phyloP scores from a whole-genome alignment of 2,329 filamentous ascomycete species.

The Diaporthe australafricana region DNA sequence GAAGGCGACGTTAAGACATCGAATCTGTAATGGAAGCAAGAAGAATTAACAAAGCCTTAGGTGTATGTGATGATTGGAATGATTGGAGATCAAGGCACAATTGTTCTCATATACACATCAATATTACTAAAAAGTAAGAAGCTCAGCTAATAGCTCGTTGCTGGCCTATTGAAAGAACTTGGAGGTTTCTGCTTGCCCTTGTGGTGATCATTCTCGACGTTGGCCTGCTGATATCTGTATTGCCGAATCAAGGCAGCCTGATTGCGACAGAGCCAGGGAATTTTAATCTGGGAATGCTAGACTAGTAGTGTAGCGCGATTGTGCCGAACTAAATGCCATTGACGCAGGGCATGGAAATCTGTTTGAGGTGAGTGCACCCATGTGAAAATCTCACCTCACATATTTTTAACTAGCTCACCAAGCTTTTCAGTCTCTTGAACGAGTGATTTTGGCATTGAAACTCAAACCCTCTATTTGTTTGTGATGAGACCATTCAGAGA shows the following conservation, averaged over 20 bases:
- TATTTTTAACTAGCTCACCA: background rate
- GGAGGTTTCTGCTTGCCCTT: background rate
- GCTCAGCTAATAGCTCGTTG: too few relatives aligned
- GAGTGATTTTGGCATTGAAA: too few relatives aligned
- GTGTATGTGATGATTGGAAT: too few relatives aligned
- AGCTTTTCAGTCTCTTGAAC: background rate
- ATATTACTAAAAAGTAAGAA: too few relatives aligned
- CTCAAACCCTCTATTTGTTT: too few relatives aligned
- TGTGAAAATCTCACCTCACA: slow-evolving; percentile 2
- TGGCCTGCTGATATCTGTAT: background rate
- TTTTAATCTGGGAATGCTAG: background rate
- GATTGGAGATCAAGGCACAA: too few relatives aligned
- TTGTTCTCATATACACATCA: too few relatives aligned
- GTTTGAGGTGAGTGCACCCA: background rate
- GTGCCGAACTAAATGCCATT: background rate
- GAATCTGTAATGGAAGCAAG: too few relatives aligned
- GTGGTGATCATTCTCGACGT: background rate
- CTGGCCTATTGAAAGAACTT: too few relatives aligned
- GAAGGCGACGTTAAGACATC: too few relatives aligned
- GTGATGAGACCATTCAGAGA: too few relatives aligned
- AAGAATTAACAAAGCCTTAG: too few relatives aligned
- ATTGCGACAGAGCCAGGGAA: background rate
- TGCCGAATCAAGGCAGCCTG: background rate
- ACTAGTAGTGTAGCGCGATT: background rate
- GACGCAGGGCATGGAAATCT: background rate